These are phyloP conservation scores for Omphalotus olearius DNA, from an alignment of 1,284 basidiomycete species.

Conservation along the genomic window DNA sequence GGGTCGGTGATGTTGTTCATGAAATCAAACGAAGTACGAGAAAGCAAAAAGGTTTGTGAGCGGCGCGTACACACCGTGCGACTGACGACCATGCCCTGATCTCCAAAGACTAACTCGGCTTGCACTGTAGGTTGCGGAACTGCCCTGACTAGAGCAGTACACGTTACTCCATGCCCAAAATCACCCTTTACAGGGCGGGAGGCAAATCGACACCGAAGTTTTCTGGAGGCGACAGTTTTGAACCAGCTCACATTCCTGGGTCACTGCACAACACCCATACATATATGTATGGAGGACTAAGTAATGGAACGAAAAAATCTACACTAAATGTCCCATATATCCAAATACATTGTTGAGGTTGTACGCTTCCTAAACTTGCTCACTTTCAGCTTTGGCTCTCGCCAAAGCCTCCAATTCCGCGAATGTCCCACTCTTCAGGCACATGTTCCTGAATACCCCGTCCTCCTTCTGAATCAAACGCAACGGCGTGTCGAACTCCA, in stretches of 20 bases:
- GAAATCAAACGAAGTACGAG: conserved; percentile 3
- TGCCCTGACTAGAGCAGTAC: conserved; percentile 79
- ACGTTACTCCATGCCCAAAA: conserved; percentile 68
- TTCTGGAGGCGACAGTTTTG: conserved; percentile 87
- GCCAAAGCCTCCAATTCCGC: conserved; percentile 63
- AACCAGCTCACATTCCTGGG: conserved; percentile 83
- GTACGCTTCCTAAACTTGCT: not conserved
- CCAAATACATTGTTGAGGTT: too few species aligned
- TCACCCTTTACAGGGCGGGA: conserved; percentile 59
- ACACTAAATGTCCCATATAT: too few species aligned
- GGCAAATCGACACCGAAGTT: conserved; percentile 76
- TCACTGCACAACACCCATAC: conserved; percentile 50
- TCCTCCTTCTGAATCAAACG: conserved; percentile 70
- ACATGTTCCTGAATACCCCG: conserved; percentile 78
- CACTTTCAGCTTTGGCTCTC: conserved; percentile 37
- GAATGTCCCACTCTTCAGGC: conserved; percentile 78
- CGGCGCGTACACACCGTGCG: conserved; percentile 70
- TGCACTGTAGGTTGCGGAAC: conserved; percentile 81
- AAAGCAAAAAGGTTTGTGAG: conserved; percentile 66
- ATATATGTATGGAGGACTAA: too few species aligned
- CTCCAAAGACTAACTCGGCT: conserved; percentile 88
- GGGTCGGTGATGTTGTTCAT: too few species aligned
- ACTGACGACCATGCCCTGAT: conserved; percentile 74
- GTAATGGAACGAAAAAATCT: too few species aligned
- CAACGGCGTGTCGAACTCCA: conserved; percentile 82